Evolutionary conservation across 352 stramenopile genomes (phyloP), one percentile per base, ranked within the genome.

Genomic region (Phytopythium cucurbitacearum): DNA sequence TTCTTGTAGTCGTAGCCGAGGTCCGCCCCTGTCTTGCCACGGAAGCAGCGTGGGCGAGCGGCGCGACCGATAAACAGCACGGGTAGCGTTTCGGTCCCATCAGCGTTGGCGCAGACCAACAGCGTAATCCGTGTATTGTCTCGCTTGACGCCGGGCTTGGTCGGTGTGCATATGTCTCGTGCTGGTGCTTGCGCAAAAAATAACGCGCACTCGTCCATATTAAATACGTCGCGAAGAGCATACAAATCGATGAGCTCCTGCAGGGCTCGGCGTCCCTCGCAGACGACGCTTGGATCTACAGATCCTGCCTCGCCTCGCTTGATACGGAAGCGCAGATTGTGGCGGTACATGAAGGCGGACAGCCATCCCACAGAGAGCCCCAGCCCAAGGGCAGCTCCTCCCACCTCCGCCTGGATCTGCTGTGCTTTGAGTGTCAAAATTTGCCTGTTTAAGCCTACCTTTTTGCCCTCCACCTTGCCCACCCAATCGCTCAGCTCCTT

Each of bases 101-200:
- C 56, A n/a, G 56, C 43, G 39, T 63, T 63, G 12, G 56, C 56
- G 0, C 42, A 38, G n/a, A 62, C 35, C 7, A 40, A 34, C 5
- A 63, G 4, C 0, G 50, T 54, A 8, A 63, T 54, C 6, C 49
- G 2, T 10, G 49, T 58, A 41, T 58, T 51, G 5, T 57, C 54
- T 34, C 51, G 50, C 37, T 63, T 58, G 7, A 54, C 32, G 9
- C 48, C 48, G 1, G 36, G 36, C 1, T 35, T 10, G 4, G n/a
- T n/a, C 32, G 40, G 51, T 0, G 37, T 57, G 21, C 48, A 51
- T 8, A 62, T 53, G 13, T 41, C 50, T 1, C 55, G 55, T 6
- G 12, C 28, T 6, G 56, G 55, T 2, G 56, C 16, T 43, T 57
- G 48, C 7, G 48, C 56, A 12, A 57, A 62, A 34, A 48, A 53